These are phyloP conservation scores for Chlamydomonas sphaeroides DNA, from an alignment of 139 green algal species.

Conservation along the genomic window DNA sequence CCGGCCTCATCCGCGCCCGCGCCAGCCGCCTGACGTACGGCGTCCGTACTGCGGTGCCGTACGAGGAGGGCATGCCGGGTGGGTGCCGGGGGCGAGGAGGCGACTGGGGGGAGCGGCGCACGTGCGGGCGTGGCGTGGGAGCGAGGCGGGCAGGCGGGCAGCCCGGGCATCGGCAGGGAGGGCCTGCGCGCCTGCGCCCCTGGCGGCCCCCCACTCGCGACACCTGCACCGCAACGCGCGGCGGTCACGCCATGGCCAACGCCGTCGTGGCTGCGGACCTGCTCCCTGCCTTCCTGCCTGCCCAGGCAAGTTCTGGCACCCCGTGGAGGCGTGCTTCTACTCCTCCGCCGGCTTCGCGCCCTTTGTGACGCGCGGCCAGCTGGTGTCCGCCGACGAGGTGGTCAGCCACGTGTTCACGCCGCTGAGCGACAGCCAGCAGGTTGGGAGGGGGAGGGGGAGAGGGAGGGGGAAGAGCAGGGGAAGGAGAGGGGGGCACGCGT, in stretches of 20 bases:
- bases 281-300: no score
- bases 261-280: no score
- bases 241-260: no score
- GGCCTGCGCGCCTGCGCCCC: no score
- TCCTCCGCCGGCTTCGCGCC: slow-evolving; percentile 25
- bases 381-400: slow-evolving; percentile 29
- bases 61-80: slow-evolving; percentile 42
- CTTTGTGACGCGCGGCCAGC: slow-evolving; percentile 33
- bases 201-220: no score
- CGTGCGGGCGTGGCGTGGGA: no score
- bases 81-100: background rate
- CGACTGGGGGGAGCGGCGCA: background rate
- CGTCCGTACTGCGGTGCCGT: slow-evolving; percentile 34
- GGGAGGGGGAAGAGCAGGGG: no score
- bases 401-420: slow-evolving; percentile 40
- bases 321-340: slow-evolving; percentile 37
- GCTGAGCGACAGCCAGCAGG: slow-evolving; percentile 6
- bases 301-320: slow-evolving; percentile 48
- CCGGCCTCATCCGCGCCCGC: slow-evolving; percentile 37
- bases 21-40: slow-evolving; percentile 34
- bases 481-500: background rate
- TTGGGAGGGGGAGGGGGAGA: no score
- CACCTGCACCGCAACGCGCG: no score
- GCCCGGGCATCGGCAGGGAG: no score
- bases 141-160: no score